Evolutionary conservation across 331 rosid genomes (phyloP).

Genomic region (Quercus lobata): DNA sequence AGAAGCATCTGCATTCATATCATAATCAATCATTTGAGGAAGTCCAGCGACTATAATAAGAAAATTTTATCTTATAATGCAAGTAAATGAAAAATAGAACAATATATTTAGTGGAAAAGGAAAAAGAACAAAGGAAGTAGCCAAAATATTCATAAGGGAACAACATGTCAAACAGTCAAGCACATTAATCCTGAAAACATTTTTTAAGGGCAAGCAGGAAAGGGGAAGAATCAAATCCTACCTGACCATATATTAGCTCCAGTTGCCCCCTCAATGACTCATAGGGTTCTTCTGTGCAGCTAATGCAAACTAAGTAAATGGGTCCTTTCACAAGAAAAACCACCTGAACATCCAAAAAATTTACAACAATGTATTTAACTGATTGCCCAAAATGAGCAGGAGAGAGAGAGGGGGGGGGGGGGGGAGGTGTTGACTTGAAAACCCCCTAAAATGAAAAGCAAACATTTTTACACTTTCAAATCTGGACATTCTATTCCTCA

Average conservation of each 20-base stretch:
- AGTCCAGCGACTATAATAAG: conserved; percentile 21
- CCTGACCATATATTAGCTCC: conserved; percentile 93
- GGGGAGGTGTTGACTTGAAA: not conserved
- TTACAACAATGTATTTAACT: conserved; percentile 9
- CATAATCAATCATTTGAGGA: conserved; percentile 23
- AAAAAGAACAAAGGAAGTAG: no score
- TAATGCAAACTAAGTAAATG: conserved; percentile 89
- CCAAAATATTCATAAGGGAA: not conserved
- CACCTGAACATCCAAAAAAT: conserved; percentile 47
- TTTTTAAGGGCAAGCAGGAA: not conserved
- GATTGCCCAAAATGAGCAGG: not conserved
- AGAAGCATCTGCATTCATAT: conserved; percentile 81
- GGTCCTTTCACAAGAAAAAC: conserved; percentile 96
- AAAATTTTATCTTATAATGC: conserved; percentile 5
- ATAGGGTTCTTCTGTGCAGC: conserved; percentile 92
- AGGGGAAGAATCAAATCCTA: conserved; percentile 32
- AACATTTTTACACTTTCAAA: not conserved
- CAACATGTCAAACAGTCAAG: conserved; percentile 11
- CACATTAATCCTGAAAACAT: conserved; percentile 4
- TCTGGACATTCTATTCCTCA: not conserved
- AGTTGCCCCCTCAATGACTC: conserved; percentile 78
- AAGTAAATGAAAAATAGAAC: not conserved
- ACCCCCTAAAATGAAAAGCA: not conserved
- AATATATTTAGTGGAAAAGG: not conserved
- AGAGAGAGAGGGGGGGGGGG: no score